Evolutionary conservation across 495 filamentous ascomycete genomes (phyloP).

Genomic region (Podospora sp.): DNA sequence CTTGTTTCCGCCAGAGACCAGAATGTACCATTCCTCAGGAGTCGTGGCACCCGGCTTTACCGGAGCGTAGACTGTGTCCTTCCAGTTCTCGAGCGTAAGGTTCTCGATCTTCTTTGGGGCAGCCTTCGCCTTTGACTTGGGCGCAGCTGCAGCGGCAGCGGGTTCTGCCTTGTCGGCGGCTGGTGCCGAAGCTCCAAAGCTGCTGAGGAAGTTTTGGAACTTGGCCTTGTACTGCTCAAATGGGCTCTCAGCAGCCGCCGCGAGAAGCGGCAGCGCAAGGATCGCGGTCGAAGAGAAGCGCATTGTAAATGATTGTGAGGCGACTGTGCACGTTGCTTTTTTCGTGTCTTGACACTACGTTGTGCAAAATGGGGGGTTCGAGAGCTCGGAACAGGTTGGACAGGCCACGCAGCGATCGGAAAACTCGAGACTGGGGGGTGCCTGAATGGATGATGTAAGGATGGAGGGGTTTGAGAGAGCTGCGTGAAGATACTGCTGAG

Average conservation of each 20-base stretch:
- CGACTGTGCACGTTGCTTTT: constrained; percentile 8
- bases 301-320: constrained; percentile 54
- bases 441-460: constrained; percentile 27
- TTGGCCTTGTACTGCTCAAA: constrained; percentile 65
- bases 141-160: constrained; percentile 36
- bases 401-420: constrained; percentile 11
- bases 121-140: constrained; percentile 44
- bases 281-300: constrained; percentile 66
- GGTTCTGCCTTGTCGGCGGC: constrained; percentile 61
- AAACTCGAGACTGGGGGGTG: constrained; percentile 16
- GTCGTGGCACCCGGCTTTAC: constrained; percentile 54
- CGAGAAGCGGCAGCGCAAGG: constrained; percentile 70
- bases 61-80: constrained; percentile 63
- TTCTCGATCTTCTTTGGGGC: constrained; percentile 53
- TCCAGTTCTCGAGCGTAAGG: constrained; percentile 74
- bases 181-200: constrained; percentile 46
- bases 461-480: constrained; percentile 23
- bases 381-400: constrained; percentile 4
- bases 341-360: constrained; percentile 13
- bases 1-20: constrained; percentile 82
- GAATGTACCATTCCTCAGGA: constrained; percentile 79
- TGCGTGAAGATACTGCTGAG: constrained; percentile 2
- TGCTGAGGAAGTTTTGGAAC: constrained; percentile 61
- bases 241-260: constrained; percentile 57
- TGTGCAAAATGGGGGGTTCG: not conserved